Base-by-base conservation (phyloP, 1,284 basidiomycete species). In the Trichosporon ovoides region DNA sequence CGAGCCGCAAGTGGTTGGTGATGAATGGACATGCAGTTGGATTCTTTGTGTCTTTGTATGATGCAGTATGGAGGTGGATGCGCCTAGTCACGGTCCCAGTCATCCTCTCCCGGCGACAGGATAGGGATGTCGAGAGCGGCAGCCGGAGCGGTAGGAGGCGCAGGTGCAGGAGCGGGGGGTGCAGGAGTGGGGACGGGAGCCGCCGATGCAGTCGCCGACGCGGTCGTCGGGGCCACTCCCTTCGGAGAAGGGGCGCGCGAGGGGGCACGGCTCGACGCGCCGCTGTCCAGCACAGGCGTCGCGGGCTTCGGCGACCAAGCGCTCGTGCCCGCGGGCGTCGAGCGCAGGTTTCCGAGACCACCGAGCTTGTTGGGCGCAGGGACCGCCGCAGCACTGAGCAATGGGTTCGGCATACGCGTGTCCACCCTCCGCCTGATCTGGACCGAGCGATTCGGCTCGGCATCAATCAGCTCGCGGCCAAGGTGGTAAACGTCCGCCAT, bases 381-480 rank as follows among this genome's bases (percentile, higher is more conserved):
- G 0, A 61, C 38, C 9, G 65, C 67, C 0, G 62, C 66, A 9
- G 63, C 68, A 1, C 88, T 89, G 5, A 94, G 81, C 3, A 86
- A 77, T 0, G 88, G 88, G 1, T 69, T 73, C 0, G 91, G 90
- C 2, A 89, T 78, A 19, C 89, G 84, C 0, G 89, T 87, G 72
- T 94, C 91, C 49, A 91, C 77, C 20, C 89, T 83, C 11, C 89
- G 83, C 46, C 89, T 80, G 53, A 94, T 83, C 71, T 90, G 87
- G 1, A 93, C 87, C 63, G 88, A 68, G 56, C 68, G 80, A 69
- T 88, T 81, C 0, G 91, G 91, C 66, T 92, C 91, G 66, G 87
- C 86, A 71, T 93, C 91, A 20, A 93, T 83, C 80, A 91, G 84
- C 67, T 87, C 84, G 0, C 85, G 84, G 63, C 88, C 87, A 72